Percentiles rank a stretch among this genome's conserved stretches.
phyloP scores from a whole-genome alignment of 2,329 filamentous ascomycete species.

The Hortaea sp. region DNA sequence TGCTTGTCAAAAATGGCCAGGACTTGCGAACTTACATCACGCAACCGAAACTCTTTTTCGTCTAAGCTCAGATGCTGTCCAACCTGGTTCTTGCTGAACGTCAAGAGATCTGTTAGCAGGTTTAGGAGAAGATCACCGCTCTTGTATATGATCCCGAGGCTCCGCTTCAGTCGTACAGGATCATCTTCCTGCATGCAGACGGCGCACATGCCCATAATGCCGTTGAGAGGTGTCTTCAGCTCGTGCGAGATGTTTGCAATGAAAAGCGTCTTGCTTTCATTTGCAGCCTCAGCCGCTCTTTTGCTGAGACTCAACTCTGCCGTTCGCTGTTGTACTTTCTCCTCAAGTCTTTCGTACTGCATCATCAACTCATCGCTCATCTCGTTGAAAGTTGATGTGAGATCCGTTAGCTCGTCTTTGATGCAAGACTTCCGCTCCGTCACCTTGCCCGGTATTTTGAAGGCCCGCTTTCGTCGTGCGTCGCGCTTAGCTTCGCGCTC shows the following conservation, averaged over 20 bases:
- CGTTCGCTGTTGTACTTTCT: constrained; percentile 74
- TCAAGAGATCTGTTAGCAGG: constrained; percentile 77
- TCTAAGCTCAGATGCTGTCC: constrained; percentile 74
- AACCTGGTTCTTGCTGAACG: constrained; percentile 91
- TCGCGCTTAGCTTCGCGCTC: constrained; percentile 27
- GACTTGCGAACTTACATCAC: constrained; percentile 75
- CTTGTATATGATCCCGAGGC: constrained; percentile 79
- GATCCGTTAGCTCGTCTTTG: constrained; percentile 74
- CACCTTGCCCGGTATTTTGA: constrained; percentile 79
- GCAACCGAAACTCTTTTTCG: constrained; percentile 72
- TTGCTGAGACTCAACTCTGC: constrained; percentile 80
- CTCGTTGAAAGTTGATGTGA: constrained; percentile 79
- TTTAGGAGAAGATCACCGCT: constrained; percentile 76
- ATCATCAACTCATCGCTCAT: constrained; percentile 86
- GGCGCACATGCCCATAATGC: constrained; percentile 87
- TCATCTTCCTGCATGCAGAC: constrained; percentile 91
- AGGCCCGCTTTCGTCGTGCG: constrained; percentile 43
- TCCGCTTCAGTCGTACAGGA: constrained; percentile 65
- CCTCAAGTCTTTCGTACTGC: constrained; percentile 75
- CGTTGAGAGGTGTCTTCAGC: constrained; percentile 88
- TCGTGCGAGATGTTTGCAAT: constrained; percentile 88
- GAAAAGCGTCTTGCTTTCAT: constrained; percentile 94
- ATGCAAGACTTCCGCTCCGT: constrained; percentile 63
- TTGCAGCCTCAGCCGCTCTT: constrained; percentile 85
- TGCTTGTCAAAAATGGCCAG: constrained; percentile 84